A percentile compares a stretch with the other conserved stretches of the same genome.
Evolutionary conservation across 2,329 filamentous ascomycete species (phyloP).

Genomic region (Fusarium sp.): DNA sequence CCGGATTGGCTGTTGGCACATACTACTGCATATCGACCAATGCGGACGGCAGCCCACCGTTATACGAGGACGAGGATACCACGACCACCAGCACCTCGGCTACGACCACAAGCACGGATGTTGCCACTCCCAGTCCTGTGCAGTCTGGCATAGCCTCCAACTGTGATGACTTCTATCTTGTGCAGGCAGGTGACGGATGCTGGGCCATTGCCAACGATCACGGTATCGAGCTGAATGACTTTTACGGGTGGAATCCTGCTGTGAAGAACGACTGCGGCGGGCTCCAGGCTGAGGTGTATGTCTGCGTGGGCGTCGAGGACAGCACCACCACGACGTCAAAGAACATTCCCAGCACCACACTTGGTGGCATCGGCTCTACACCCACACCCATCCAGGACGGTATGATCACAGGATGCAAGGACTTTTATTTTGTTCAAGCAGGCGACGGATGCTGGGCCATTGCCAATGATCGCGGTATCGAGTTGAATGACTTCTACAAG

Average conservation of each 20-base stretch:
- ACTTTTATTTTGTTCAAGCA: background rate
- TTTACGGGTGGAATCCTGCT: background rate
- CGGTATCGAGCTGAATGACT: background rate
- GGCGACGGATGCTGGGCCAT: constrained; percentile 4
- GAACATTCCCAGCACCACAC: background rate
- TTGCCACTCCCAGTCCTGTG: background rate
- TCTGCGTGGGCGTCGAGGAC: background rate
- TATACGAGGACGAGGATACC: background rate
- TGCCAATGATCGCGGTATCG: background rate
- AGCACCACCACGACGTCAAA: background rate
- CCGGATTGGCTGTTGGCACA: constrained; percentile 17
- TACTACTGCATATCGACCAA: constrained; percentile 22
- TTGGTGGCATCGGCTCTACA: background rate
- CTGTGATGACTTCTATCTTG: constrained; percentile 3
- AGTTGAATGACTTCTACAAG: background rate
- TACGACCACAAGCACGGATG: background rate
- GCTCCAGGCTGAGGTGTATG: background rate
- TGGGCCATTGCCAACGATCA: background rate
- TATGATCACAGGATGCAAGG: background rate
- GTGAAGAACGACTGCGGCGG: background rate
- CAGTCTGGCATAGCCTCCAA: background rate
- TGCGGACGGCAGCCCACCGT: constrained; percentile 1
- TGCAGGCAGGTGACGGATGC: background rate
- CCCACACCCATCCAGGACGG: background rate
- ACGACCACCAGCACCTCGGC: background rate